Evolutionary conservation across 257 asterid genomes (phyloP), one percentile per base, ranked within the genome.

Genomic region (Solanum pennellii): DNA sequence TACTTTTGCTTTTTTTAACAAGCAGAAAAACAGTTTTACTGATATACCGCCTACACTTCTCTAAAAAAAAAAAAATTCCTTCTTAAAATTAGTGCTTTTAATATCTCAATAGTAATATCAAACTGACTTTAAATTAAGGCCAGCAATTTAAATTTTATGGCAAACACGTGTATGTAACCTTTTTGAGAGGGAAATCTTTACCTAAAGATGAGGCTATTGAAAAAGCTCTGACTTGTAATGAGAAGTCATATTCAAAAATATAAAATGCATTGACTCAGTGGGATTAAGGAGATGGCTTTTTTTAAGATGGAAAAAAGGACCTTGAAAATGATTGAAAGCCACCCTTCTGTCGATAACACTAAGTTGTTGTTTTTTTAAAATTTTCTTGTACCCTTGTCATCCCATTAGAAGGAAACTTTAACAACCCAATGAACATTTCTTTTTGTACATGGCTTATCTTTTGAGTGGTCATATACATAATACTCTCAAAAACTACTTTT

Each of bases 221-320:
- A 88, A 88, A 87, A 84, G 86, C 29, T 88, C 87, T 90, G 92
- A 88, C 91, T 65, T 75, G 41, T 13, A 5, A 59, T 49, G 86
- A 75, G 83, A 76, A 56, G 89, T 87, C 91, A 83, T 91, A 89
- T 88, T 90, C 89, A 80, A 89, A 89, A 91, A 85, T 89, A 88
- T 86, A 86, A 44, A 89, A 90, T 88, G 89, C 91, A 94, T 93
- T 94, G 94, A 93, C 95, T 88, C 92, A 90, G 91, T 92, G 93
- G 92, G 82, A 87, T 89, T 87, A 82, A 74, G 89, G 52, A 86
- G 91, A 89, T 29, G 71, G 86, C 88, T 83, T 68, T 83, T 68
- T 66, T 59, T 66, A 12, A 21, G 86, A 75, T 84, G 5, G 6
- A 49, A 86, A 68, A 87, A 91, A 92, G 89, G 94, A 89, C 89